Evolutionary conservation across 805 yeast genomes (phyloP), one percentile per base, ranked within the genome.

Genomic region (Saturnispora bothae): DNA sequence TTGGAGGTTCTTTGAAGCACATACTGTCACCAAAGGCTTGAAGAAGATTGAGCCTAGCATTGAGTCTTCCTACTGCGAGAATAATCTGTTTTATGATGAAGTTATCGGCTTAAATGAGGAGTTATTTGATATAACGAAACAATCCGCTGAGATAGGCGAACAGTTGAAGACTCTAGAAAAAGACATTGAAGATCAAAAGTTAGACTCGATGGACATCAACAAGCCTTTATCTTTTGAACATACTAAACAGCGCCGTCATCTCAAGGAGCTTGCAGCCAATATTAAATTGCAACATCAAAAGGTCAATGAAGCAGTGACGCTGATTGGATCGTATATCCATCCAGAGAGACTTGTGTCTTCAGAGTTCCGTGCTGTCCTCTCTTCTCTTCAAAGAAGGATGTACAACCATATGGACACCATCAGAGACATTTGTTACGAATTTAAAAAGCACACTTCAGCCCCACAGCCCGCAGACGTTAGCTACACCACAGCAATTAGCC

Each of bases 1-100:
- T 21, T 59, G 64, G 64, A 55, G 57, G 39, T 39, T 60, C 12
- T 31, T 40, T 36, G 63, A 60, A 38, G 50, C 45, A 5, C 41
- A 36, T 2, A 49, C 50, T 5, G 36, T 60, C 31, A 33, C 38
- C 2, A 29, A 40, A 16, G 35, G 43, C 15, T 43, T 48, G 7
- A 39, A 38, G 3, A 40, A 25, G 23, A 23, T 40, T 4, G 16
- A 22, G 4, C 33, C 33, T 14, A 23, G 30, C n/a, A 29, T 30
- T 12, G 16, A 23, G 3, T 31, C 15, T 17, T 14, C 40, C 7
- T 7, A 12, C 3, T 19, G 7, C 3, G 21, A 30, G 12, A 40
- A 31, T n/a, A 22, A 15, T 6, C 21, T 28, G 7, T 20, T 30
- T 8, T 40, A 31, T 14, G 19, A 18, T 3, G 33, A 34, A 8